A percentile compares a stretch with the other conserved stretches of the same genome.
Conservation (phyloP, 2,329 filamentous ascomycete species). For the Hymenoscyphus infarciens region DNA sequence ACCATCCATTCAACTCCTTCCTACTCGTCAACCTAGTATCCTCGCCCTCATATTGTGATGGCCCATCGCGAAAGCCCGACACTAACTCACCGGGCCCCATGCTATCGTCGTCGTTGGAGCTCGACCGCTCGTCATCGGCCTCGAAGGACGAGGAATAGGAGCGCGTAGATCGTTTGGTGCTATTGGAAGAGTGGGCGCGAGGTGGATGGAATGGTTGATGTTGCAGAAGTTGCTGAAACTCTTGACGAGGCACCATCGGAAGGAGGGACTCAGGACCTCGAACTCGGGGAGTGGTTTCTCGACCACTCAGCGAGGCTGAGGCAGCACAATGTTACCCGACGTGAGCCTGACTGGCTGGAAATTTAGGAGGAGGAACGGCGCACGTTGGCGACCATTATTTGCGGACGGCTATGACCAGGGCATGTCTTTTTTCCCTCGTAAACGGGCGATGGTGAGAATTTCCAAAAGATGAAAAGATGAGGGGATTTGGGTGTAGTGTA, state of each 20-base stretch:
- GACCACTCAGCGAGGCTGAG: constrained; percentile 7
- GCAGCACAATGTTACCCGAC: constrained; percentile 7
- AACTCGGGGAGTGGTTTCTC: background rate
- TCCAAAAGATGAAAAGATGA: background rate
- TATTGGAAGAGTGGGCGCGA: constrained; percentile 31
- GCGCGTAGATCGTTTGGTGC: constrained; percentile 51
- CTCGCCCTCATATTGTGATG: constrained; percentile 67
- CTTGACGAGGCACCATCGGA: constrained; percentile 9
- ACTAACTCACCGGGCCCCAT: constrained; percentile 36
- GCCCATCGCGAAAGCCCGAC: constrained; percentile 35
- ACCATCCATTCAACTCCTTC: constrained; percentile 91
- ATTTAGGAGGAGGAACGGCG: background rate
- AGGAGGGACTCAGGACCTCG: background rate
- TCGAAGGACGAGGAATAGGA: constrained; percentile 61
- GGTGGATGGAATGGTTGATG: constrained; percentile 20
- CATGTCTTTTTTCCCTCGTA: background rate
- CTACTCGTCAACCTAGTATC: constrained; percentile 83
- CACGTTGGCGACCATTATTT: constrained; percentile 1
- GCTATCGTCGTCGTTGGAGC: constrained; percentile 31
- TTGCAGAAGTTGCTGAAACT: constrained; percentile 28
- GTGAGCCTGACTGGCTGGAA: background rate
- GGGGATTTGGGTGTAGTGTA: background rate
- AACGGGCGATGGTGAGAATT: background rate
- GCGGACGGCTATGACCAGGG: constrained; percentile 3
- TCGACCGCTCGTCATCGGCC: constrained; percentile 65